Conservation (phyloP, 306 rosid genomes). For the Cucurbita moschata region DNA sequence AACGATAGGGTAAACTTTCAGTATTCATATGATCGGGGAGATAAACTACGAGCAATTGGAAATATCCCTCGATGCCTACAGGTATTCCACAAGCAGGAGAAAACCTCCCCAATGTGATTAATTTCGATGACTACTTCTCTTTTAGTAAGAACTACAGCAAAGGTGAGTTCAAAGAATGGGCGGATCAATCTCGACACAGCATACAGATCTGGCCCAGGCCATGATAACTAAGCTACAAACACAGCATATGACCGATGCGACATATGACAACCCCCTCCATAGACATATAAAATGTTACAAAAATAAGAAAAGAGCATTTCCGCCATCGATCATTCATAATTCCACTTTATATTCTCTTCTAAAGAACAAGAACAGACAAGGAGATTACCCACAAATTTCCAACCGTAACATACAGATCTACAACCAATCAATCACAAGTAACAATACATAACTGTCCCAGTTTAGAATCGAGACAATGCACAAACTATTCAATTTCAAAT, state of each 20-base stretch:
- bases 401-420: not conserved
- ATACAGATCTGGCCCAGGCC: not conserved
- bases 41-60: not conserved
- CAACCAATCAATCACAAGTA: not conserved
- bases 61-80: not conserved
- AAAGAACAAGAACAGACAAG: not conserved
- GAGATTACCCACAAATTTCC: not conserved
- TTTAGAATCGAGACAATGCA: not conserved
- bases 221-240: not conserved
- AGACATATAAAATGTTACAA: not conserved
- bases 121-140: not conserved
- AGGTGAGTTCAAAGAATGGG: not conserved
- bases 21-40: not conserved
- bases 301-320: not conserved
- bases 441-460: not conserved
- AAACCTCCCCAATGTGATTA: not conserved
- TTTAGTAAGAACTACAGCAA: not conserved
- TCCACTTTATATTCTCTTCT: not conserved
- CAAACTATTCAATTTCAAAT: not conserved
- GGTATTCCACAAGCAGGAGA: not conserved
- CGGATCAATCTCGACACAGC: not conserved
- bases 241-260: not conserved
- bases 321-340: not conserved
- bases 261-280: not conserved
- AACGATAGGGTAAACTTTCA: not conserved